phyloP scores from a whole-genome alignment of 371 early-diverging fungal genomes.

The Lichtheimia ornata region DNA sequence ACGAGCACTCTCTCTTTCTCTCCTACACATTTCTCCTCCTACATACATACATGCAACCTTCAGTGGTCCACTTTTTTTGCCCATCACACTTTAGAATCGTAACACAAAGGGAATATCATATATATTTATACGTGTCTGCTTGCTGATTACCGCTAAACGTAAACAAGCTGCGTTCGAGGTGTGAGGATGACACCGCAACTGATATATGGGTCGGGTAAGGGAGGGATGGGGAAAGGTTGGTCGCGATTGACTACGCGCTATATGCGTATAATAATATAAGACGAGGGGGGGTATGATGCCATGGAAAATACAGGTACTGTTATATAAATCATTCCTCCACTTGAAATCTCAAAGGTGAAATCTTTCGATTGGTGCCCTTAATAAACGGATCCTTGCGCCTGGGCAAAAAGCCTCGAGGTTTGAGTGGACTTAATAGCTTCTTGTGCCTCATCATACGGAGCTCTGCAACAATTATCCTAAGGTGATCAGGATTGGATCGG shows the following conservation, averaged over 20 bases:
- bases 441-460: conserved; percentile 60
- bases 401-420: conserved; percentile 60
- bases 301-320: neutral
- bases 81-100: too few species aligned
- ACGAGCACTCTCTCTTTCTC: too few species aligned
- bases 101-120: neutral
- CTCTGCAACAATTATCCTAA: conserved; percentile 64
- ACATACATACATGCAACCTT: too few species aligned
- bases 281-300: neutral
- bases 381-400: conserved; percentile 57
- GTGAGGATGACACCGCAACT: neutral
- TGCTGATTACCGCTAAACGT: neutral
- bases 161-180: neutral
- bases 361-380: conserved; percentile 30
- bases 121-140: neutral
- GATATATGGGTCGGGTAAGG: neutral
- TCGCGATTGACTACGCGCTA: too few species aligned
- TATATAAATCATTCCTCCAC: neutral
- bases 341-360: conserved; percentile 19
- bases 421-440: conserved; percentile 57
- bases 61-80: too few species aligned
- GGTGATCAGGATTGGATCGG: conserved; percentile 61
- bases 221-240: too few species aligned
- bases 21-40: too few species aligned
- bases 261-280: neutral